Evolutionary conservation across 495 filamentous ascomycete species (phyloP).

Genomic region (Penicillium canariense): DNA sequence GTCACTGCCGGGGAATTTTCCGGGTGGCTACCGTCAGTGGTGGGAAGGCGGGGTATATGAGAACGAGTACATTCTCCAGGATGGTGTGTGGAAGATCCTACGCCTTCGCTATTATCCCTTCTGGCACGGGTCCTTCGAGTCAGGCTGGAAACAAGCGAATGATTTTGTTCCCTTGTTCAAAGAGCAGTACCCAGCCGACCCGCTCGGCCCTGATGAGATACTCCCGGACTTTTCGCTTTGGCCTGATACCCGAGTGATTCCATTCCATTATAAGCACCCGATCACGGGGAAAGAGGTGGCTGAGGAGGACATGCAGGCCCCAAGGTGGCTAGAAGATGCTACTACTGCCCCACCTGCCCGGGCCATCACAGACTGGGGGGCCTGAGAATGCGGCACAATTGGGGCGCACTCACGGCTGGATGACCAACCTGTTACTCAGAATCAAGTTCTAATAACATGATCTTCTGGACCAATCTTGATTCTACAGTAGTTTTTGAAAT

Average conservation of each 20-base stretch:
- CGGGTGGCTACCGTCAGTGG: slow-evolving; percentile 5
- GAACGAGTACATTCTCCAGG: slow-evolving; percentile 5
- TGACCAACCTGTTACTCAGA: too few species aligned
- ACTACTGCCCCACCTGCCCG: neutral
- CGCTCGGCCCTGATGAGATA: slow-evolving; percentile 3
- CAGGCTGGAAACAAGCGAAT: neutral
- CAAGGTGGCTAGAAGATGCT: neutral
- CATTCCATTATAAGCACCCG: slow-evolving; percentile 7
- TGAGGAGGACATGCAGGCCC: slow-evolving; percentile 2
- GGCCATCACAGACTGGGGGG: neutral
- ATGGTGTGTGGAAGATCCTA: slow-evolving; percentile 7
- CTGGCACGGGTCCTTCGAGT: slow-evolving; percentile 7
- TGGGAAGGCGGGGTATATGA: slow-evolving; percentile 10
- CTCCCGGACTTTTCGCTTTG: neutral
- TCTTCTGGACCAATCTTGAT: too few species aligned
- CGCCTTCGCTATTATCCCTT: slow-evolving; percentile 8
- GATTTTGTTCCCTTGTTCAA: slow-evolving; percentile 4
- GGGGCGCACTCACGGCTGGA: neutral
- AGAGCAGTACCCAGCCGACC: neutral
- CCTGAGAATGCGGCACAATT: neutral
- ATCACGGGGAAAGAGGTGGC: neutral
- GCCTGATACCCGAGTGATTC: slow-evolving; percentile 10
- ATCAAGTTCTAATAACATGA: too few species aligned
- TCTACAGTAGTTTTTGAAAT: too few species aligned
- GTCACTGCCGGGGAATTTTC: neutral